A percentile compares a stretch with the other conserved stretches of the same genome.
Evolutionary conservation across 2,329 filamentous ascomycete species (phyloP).

Genomic region (Huntiella abstrusa): DNA sequence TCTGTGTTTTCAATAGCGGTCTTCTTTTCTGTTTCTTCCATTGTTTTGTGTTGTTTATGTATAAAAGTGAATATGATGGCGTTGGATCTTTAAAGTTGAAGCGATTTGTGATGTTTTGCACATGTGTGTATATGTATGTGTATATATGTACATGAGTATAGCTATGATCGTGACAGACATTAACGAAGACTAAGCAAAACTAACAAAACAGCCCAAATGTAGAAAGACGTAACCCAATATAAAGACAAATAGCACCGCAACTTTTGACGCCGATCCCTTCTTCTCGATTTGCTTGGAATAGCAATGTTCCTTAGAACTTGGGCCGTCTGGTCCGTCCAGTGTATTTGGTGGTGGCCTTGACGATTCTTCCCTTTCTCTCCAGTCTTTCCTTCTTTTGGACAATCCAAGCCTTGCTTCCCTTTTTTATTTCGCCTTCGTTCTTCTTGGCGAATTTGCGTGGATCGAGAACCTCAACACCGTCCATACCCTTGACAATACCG

Average conservation of each 20-base stretch:
- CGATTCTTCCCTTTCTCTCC: conserved; percentile 84
- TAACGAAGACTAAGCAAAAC: not conserved
- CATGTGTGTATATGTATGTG: not conserved
- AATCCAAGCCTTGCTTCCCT: conserved; percentile 74
- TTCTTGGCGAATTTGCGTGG: conserved; percentile 25
- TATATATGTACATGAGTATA: not conserved
- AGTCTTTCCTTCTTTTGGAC: conserved; percentile 80
- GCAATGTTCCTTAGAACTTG: conserved; percentile 38
- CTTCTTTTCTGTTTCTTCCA: conserved; percentile 1
- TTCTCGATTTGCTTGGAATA: no score
- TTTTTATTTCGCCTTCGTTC: conserved; percentile 41
- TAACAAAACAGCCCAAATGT: not conserved
- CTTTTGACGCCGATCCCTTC: not conserved
- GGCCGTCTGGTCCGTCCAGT: conserved; percentile 73
- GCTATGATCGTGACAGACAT: not conserved
- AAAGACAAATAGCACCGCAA: conserved; percentile 1
- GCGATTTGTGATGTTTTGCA: not conserved
- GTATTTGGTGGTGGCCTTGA: conserved; percentile 83
- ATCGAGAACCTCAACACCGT: conserved; percentile 68
- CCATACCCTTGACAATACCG: conserved; percentile 74
- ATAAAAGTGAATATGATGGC: not conserved
- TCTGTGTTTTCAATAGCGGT: not conserved
- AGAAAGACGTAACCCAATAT: not conserved
- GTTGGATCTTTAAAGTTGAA: not conserved
- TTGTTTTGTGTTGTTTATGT: conserved; percentile 1